Evolutionary conservation across 768 basidiomycete species (phyloP).

Genomic region (Agrocybe pediades): DNA sequence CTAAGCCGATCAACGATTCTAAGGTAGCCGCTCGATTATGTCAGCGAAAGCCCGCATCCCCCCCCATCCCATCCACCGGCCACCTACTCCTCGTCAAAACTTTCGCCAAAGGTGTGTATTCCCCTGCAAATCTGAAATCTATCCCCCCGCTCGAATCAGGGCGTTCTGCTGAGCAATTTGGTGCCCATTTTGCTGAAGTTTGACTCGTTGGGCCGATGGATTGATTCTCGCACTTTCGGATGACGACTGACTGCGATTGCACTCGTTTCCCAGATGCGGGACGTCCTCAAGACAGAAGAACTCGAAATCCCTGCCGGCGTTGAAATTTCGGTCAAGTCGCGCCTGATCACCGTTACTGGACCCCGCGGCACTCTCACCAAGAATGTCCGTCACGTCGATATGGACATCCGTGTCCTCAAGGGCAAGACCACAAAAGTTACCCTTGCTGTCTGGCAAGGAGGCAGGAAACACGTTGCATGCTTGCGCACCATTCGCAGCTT

Average conservation of each 20-base stretch:
- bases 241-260: constrained; percentile 25
- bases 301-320: constrained; percentile 87
- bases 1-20: not conserved
- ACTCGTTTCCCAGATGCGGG: constrained; percentile 75
- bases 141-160: constrained; percentile 16
- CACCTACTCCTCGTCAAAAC: constrained; percentile 35
- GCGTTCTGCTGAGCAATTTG: constrained; percentile 14
- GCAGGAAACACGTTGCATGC: constrained; percentile 98
- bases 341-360: constrained; percentile 89
- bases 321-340: constrained; percentile 85
- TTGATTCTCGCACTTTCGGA: constrained; percentile 37
- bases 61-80: constrained; percentile 24
- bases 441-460: constrained; percentile 97
- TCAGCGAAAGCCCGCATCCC: constrained; percentile 29
- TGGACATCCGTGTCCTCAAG: constrained; percentile 88
- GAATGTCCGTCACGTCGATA: constrained; percentile 89
- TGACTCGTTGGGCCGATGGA: constrained; percentile 35
- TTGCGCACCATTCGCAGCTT: constrained; percentile 93
- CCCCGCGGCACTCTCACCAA: constrained; percentile 93
- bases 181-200: constrained; percentile 23
- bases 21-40: constrained; percentile 28
- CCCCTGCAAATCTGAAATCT: constrained; percentile 12
- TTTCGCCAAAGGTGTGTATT: constrained; percentile 43
- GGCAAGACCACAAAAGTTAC: constrained; percentile 79
- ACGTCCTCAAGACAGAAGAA: constrained; percentile 92